Evolutionary conservation across 768 basidiomycete species (phyloP).

Genomic region (Polyporus arcularius): DNA sequence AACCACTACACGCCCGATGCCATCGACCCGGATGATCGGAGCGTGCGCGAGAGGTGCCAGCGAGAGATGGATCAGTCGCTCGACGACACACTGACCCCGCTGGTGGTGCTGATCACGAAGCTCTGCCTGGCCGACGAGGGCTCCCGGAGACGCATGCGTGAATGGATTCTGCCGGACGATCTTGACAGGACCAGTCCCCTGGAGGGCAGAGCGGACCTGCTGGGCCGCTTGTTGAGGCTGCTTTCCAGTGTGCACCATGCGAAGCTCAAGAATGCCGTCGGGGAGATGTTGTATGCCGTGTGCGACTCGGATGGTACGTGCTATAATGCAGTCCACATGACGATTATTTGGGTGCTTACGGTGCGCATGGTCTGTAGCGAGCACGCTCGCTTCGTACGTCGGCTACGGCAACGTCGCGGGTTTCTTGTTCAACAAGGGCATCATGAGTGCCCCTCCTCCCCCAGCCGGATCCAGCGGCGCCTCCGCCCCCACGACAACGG

Average conservation of each 20-base stretch:
- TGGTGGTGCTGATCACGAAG: slow-evolving; percentile 73
- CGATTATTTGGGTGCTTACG: too few species aligned
- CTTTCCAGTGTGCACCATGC: slow-evolving; percentile 73
- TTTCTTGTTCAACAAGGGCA: slow-evolving; percentile 88
- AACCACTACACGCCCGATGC: slow-evolving; percentile 67
- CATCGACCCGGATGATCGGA: slow-evolving; percentile 62
- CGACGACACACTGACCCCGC: slow-evolving; percentile 78
- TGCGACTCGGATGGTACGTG: slow-evolving; percentile 71
- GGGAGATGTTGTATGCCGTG: slow-evolving; percentile 85
- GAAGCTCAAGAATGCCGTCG: slow-evolving; percentile 72
- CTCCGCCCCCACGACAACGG: slow-evolving; percentile 32
- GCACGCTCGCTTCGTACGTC: slow-evolving; percentile 69
- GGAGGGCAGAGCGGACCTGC: slow-evolving; percentile 68
- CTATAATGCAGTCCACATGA: not conserved
- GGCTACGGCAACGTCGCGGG: slow-evolving; percentile 98
- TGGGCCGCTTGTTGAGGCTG: slow-evolving; percentile 81
- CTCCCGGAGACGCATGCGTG: slow-evolving; percentile 56
- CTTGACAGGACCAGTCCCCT: slow-evolving; percentile 79
- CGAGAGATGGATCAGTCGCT: slow-evolving; percentile 57
- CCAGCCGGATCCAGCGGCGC: slow-evolving; percentile 35
- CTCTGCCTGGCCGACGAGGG: slow-evolving; percentile 66
- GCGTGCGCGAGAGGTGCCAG: slow-evolving; percentile 54
- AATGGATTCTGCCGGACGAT: slow-evolving; percentile 73
- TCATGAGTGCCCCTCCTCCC: slow-evolving; percentile 59
- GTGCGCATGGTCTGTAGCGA: slow-evolving; percentile 42